phyloP scores from a whole-genome alignment of 371 early-diverging fungal genomes.

The Apophysomyces sp. region DNA sequence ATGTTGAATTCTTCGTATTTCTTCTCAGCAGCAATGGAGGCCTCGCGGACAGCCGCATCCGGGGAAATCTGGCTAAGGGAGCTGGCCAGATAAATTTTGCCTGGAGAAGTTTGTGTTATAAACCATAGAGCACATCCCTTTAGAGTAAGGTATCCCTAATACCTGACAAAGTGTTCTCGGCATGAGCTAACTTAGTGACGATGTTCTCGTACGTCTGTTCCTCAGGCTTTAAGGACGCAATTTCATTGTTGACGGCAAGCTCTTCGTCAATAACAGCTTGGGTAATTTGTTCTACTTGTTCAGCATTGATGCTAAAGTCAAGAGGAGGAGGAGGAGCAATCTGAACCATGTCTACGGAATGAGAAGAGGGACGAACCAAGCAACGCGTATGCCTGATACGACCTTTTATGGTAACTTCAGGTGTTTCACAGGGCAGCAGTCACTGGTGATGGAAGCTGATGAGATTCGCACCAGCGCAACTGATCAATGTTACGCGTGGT shows the following conservation, averaged over 20 bases:
- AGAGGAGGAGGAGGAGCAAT: constrained; percentile 45
- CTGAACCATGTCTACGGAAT: constrained; percentile 20
- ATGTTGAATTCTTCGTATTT: constrained; percentile 69
- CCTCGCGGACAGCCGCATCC: constrained; percentile 71
- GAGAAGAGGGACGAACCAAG: background rate
- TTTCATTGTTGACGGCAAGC: constrained; percentile 39
- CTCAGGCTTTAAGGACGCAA: constrained; percentile 51
- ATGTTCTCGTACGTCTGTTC: constrained; percentile 63
- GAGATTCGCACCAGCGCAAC: no score
- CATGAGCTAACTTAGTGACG: constrained; percentile 50
- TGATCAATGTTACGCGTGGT: no score
- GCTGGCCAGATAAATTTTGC: constrained; percentile 47
- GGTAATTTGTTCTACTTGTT: constrained; percentile 33
- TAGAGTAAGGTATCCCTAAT: background rate
- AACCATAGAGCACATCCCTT: background rate
- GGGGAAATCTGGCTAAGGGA: constrained; percentile 70
- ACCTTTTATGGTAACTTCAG: no score
- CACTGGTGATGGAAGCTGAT: no score
- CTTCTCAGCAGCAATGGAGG: constrained; percentile 64
- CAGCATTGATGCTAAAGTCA: constrained; percentile 41
- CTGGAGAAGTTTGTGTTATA: constrained; percentile 11
- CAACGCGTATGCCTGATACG: background rate
- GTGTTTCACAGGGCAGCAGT: no score
- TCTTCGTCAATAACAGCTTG: constrained; percentile 38
- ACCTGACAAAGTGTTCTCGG: constrained; percentile 51